A percentile compares a stretch with the other conserved stretches of the same genome.
Conservation (phyloP, 2,329 filamentous ascomycete genomes). For the Microsporum audouinii region DNA sequence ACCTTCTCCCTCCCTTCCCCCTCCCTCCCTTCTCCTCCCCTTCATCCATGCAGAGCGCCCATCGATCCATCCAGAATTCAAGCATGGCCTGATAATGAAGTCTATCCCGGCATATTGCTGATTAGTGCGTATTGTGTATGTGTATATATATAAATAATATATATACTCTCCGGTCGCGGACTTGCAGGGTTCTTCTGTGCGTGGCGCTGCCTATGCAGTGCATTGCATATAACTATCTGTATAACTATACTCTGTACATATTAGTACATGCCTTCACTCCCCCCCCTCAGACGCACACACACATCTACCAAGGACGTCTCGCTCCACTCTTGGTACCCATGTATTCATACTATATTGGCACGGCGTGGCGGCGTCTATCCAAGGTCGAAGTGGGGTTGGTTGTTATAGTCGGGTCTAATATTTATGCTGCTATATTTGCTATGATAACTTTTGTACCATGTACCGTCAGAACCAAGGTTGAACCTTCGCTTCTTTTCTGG, state of each 20-base stretch:
- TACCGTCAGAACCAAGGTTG: not conserved
- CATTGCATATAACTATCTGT: not conserved
- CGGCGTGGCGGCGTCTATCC: not conserved
- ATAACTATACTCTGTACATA: not conserved
- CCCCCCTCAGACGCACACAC: not conserved
- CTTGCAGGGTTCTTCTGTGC: not conserved
- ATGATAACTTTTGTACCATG: not conserved
- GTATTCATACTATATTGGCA: too few relatives aligned
- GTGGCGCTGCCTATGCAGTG: not conserved
- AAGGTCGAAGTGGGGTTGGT: not conserved
- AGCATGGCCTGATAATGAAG: not conserved
- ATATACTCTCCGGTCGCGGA: not conserved
- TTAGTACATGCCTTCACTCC: too few relatives aligned
- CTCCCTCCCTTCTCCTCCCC: too few relatives aligned
- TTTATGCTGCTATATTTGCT: too few relatives aligned
- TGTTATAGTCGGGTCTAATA: too few relatives aligned
- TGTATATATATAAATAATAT: too few relatives aligned
- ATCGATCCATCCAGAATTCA: not conserved
- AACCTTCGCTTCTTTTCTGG: not conserved
- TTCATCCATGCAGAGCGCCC: not conserved
- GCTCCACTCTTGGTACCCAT: not conserved
- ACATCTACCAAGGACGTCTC: not conserved
- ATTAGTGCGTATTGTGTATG: not conserved
- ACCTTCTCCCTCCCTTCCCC: too few relatives aligned
- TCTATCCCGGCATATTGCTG: not conserved